Percentiles rank a stretch among this genome's conserved stretches.
Evolutionary conservation across 163 green algal genomes (phyloP).

Genomic region (Scenedesmus sp.): DNA sequence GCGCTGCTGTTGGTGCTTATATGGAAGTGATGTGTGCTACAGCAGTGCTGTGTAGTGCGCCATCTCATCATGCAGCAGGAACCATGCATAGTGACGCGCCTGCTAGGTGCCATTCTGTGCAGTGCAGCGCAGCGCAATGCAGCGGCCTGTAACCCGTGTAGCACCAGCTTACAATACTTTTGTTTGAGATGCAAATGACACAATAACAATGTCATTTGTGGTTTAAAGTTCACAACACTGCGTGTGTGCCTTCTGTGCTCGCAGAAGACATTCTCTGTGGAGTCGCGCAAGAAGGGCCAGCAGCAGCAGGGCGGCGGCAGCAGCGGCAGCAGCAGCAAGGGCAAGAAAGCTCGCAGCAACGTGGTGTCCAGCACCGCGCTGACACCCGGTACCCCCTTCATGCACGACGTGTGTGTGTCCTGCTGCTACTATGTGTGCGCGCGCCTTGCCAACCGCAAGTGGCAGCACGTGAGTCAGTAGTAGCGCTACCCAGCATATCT

Average conservation of each 20-base stretch:
- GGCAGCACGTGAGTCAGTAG: slow-evolving; percentile 27
- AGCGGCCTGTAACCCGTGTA: too few species aligned
- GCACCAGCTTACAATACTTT: too few species aligned
- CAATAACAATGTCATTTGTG: too few species aligned
- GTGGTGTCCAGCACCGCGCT: slow-evolving; percentile 67
- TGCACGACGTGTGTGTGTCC: slow-evolving; percentile 80
- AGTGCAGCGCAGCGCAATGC: too few species aligned
- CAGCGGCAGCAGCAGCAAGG: slow-evolving; percentile 18
- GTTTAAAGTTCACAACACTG: background rate
- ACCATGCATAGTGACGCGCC: too few species aligned
- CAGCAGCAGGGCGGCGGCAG: slow-evolving; percentile 20
- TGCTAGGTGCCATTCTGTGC: too few species aligned
- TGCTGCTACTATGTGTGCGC: slow-evolving; percentile 77
- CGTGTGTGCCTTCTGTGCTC: background rate
- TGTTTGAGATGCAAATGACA: too few species aligned
- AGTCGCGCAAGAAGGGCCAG: slow-evolving; percentile 33
- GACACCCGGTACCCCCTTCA: slow-evolving; percentile 87
- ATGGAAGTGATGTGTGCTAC: too few species aligned
- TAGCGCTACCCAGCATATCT: too few species aligned
- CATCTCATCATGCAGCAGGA: too few species aligned
- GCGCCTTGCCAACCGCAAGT: slow-evolving; percentile 52
- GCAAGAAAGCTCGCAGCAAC: background rate
- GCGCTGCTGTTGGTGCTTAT: background rate
- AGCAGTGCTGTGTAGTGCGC: too few species aligned
- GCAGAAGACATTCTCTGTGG: slow-evolving; percentile 37